These are phyloP conservation scores for Eragrostis nindensis DNA, from an alignment of 176 grass and related monocot species.

Conservation along the genomic window DNA sequence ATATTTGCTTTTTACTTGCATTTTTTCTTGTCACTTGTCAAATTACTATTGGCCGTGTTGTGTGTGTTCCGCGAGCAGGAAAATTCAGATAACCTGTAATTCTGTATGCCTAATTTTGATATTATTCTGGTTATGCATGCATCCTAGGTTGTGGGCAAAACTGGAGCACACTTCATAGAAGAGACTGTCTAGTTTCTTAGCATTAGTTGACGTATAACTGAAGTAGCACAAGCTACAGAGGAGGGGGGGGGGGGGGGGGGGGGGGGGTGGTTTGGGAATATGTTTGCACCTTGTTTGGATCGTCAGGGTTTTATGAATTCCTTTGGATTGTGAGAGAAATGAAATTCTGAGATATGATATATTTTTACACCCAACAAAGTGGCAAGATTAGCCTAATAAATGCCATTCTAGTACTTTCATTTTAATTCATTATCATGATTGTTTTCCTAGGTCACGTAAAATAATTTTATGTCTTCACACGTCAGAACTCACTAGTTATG, in stretches of 20 bases:
- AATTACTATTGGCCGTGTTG: background rate
- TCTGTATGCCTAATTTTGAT: background rate
- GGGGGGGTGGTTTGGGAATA: no score
- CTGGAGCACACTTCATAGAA: background rate
- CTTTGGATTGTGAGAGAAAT: background rate
- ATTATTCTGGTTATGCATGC: background rate
- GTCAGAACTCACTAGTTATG: background rate
- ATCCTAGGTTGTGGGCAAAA: background rate
- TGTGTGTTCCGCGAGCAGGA: background rate
- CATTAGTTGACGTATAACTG: background rate
- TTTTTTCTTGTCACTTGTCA: background rate
- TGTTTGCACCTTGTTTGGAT: background rate
- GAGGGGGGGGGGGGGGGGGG: no score
- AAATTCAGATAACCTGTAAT: background rate
- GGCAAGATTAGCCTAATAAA: background rate
- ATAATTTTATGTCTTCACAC: background rate
- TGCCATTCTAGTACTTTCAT: background rate
- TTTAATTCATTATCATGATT: conserved; percentile 2
- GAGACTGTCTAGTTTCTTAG: background rate
- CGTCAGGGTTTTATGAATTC: background rate
- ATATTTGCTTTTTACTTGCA: background rate
- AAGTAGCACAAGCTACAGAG: background rate
- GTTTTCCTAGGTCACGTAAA: background rate
- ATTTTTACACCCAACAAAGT: background rate
- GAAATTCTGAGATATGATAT: background rate